phyloP scores from a whole-genome alignment of 164 flowering plant species.

The Amborella trichopoda region DNA sequence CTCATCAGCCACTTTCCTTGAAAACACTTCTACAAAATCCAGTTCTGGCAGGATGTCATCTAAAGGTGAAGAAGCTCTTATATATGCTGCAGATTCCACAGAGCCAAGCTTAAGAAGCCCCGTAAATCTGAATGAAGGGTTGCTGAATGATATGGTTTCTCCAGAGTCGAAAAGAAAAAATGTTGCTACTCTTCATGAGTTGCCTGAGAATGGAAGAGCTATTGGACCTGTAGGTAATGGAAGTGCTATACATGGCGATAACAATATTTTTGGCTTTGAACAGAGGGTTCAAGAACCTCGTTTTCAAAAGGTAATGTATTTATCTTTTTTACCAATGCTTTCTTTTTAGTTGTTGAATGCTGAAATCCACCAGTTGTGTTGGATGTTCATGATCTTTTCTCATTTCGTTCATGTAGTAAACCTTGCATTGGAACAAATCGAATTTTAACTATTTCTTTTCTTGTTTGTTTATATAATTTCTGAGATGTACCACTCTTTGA shows the following conservation, averaged over 20 bases:
- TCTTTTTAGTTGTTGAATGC: too few relatives aligned
- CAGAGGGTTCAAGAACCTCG: conserved; percentile 25
- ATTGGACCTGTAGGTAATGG: conserved; percentile 34
- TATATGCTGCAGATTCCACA: conserved; percentile 13
- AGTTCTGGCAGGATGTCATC: conserved; percentile 24
- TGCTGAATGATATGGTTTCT: conserved; percentile 32
- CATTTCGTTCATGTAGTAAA: too few relatives aligned
- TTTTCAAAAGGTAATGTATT: conserved; percentile 35
- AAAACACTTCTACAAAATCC: conserved; percentile 23
- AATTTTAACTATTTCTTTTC: too few relatives aligned
- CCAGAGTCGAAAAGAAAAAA: conserved; percentile 27
- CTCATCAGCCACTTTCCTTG: conserved; percentile 52
- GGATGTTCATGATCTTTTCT: too few relatives aligned
- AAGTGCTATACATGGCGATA: conserved; percentile 16
- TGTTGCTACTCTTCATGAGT: neutral
- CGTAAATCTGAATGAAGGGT: too few relatives aligned
- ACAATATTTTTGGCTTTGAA: conserved; percentile 24
- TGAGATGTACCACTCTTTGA: too few relatives aligned
- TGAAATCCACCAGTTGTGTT: too few relatives aligned
- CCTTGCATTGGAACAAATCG: too few relatives aligned
- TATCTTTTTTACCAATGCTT: too few relatives aligned
- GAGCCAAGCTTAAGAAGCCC: too few relatives aligned
- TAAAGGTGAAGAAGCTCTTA: conserved; percentile 14
- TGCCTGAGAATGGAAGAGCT: conserved; percentile 1
- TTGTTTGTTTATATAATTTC: too few relatives aligned